A percentile compares a stretch with the other conserved stretches of the same genome.
These are phyloP conservation scores for Beauveria sp. DNA, from an alignment of 2,329 filamentous ascomycete genomes.

Conservation along the genomic window DNA sequence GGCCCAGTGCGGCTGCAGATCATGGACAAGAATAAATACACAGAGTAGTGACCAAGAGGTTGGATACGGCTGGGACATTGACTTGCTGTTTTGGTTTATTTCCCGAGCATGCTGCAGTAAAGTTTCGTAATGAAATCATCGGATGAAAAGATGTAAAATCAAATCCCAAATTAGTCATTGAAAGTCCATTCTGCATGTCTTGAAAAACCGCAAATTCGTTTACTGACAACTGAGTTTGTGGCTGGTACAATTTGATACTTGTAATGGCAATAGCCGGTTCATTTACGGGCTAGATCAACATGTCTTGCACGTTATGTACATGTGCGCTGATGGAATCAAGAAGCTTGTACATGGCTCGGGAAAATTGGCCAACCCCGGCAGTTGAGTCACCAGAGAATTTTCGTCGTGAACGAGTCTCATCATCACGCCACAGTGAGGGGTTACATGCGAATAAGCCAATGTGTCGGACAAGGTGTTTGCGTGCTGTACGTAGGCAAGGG, in stretches of 20 bases:
- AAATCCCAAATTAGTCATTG: background rate
- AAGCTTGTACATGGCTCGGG: background rate
- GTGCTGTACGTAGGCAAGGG: background rate
- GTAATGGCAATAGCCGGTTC: background rate
- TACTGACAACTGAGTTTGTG: too few species aligned
- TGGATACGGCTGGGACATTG: background rate
- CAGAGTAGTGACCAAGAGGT: background rate
- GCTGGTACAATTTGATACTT: too few species aligned
- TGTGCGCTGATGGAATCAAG: background rate
- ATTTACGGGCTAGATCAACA: background rate
- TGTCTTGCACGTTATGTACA: background rate
- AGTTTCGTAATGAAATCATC: background rate
- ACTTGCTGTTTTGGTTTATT: background rate
- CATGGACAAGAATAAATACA: background rate
- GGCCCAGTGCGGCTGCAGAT: background rate
- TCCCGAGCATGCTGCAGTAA: background rate
- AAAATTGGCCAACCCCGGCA: background rate
- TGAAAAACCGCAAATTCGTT: background rate
- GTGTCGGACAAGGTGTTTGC: background rate
- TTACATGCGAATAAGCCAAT: background rate
- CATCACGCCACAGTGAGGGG: background rate
- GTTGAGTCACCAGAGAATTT: background rate
- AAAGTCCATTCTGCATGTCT: background rate
- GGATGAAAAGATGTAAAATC: background rate
- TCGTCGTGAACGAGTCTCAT: background rate